Percentiles rank a stretch among this genome's conserved stretches.
phyloP scores from a whole-genome alignment of 495 filamentous ascomycete genomes.

The Aspergillus ellipticus region DNA sequence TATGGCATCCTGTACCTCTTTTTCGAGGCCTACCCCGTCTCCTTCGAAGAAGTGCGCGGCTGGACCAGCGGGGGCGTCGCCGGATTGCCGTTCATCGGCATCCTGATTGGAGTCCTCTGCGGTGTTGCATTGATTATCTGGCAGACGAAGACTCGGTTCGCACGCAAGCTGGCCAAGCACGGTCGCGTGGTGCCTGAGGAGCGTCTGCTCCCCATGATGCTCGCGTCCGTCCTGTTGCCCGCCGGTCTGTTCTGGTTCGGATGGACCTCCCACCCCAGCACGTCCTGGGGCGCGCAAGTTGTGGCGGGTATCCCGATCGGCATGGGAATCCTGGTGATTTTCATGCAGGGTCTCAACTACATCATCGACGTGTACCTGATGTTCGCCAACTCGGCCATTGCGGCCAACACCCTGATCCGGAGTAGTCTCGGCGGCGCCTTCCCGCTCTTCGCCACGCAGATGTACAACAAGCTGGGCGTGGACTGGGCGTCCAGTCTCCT shows the following conservation, averaged over 20 bases:
- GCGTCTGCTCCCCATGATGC: conserved; percentile 56
- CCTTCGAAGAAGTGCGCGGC: conserved; percentile 51
- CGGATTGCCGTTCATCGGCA: conserved; percentile 57
- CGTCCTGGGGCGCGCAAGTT: conserved; percentile 47
- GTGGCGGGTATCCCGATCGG: conserved; percentile 50
- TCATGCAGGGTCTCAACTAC: conserved; percentile 60
- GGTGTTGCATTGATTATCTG: conserved; percentile 46
- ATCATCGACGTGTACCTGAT: conserved; percentile 61
- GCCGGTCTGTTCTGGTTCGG: conserved; percentile 63
- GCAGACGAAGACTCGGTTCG: conserved; percentile 50
- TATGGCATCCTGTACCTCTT: conserved; percentile 64
- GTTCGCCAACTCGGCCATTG: conserved; percentile 59
- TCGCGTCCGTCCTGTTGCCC: conserved; percentile 52
- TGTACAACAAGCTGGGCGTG: conserved; percentile 62
- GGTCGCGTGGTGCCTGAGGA: conserved; percentile 54
- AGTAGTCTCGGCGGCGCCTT: conserved; percentile 62
- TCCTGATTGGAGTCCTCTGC: conserved; percentile 53
- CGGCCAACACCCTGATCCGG: conserved; percentile 65
- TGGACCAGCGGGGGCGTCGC: conserved; percentile 46
- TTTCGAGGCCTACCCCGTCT: conserved; percentile 58
- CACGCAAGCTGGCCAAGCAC: conserved; percentile 45
- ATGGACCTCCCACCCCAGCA: conserved; percentile 49
- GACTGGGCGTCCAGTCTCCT: conserved; percentile 62
- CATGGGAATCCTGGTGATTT: conserved; percentile 52
- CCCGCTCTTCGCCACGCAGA: conserved; percentile 58